Evolutionary conservation across 352 stramenopile genomes (phyloP).

Genomic region (Globisporangium heterothallicum): DNA sequence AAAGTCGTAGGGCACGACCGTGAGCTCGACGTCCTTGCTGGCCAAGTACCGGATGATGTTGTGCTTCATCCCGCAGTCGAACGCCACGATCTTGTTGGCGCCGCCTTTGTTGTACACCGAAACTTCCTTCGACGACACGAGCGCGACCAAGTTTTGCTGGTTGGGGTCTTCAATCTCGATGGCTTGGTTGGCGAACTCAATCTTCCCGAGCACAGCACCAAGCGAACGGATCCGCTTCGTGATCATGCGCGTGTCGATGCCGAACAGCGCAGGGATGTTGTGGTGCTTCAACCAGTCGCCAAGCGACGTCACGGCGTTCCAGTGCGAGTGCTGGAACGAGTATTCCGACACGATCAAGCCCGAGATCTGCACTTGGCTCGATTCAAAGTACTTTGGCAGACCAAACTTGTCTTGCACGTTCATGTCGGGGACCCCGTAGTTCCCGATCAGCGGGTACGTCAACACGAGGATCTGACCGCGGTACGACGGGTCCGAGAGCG

Average conservation of each 20-base stretch:
- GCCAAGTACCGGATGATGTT: conserved; percentile 99
- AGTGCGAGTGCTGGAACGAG: conserved; percentile 91
- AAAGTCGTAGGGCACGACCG: conserved; percentile 96
- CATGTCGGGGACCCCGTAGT: conserved; percentile 93
- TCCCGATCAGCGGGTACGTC: conserved; percentile 95
- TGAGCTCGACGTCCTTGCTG: conserved; percentile 87
- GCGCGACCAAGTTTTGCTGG: conserved; percentile 89
- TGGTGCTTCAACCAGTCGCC: conserved; percentile 90
- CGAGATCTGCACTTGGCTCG: conserved; percentile 89
- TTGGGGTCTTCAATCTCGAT: conserved; percentile 91
- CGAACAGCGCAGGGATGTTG: conserved; percentile 90
- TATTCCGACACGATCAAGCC: conserved; percentile 93
- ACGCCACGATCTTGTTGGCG: conserved; percentile 90
- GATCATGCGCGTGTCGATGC: conserved; percentile 91
- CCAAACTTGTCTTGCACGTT: conserved; percentile 67
- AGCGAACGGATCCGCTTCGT: conserved; percentile 93
- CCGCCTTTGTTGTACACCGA: conserved; percentile 93
- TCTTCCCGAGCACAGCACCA: conserved; percentile 88
- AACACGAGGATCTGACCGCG: conserved; percentile 95
- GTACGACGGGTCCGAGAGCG: conserved; percentile 95
- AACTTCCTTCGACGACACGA: conserved; percentile 93
- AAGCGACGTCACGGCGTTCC: conserved; percentile 90
- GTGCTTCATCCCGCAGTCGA: conserved; percentile 99
- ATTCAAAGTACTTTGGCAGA: conserved; percentile 90
- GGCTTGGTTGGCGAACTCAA: conserved; percentile 60